Percentiles rank a stretch among this genome's conserved stretches.
Evolutionary conservation across 2,329 filamentous ascomycete genomes (phyloP).

Genomic region (Ceratocystiopsis sp.): DNA sequence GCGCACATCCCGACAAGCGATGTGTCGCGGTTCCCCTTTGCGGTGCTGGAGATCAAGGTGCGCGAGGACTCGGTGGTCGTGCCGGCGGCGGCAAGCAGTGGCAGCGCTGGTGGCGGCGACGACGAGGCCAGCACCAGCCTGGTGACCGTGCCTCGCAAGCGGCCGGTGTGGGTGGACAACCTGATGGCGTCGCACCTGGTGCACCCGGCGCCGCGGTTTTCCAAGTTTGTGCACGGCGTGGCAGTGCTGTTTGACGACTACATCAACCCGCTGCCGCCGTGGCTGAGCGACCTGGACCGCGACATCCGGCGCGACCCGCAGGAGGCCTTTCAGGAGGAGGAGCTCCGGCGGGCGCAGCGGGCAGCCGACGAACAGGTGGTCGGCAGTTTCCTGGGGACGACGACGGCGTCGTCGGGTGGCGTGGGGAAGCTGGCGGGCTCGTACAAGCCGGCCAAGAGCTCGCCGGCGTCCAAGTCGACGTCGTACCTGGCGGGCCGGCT

Average conservation of each 20-base stretch:
- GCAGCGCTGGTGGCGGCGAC: too few relatives aligned
- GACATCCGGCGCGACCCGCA: conserved; percentile 92
- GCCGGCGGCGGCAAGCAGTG: too few relatives aligned
- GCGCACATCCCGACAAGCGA: conserved; percentile 76
- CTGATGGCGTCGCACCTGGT: conserved; percentile 86
- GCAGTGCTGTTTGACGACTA: conserved; percentile 87
- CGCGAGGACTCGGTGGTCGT: conserved; percentile 32
- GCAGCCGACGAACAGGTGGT: conserved; percentile 81
- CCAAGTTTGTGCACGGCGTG: conserved; percentile 90
- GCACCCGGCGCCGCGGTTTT: conserved; percentile 77
- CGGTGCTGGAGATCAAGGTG: conserved; percentile 83
- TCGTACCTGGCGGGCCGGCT: conserved; percentile 44
- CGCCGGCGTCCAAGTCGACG: conserved; percentile 40
- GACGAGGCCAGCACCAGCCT: conserved; percentile 5
- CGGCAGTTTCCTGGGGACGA: conserved; percentile 63
- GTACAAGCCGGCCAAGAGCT: conserved; percentile 45
- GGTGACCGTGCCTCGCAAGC: conserved; percentile 31
- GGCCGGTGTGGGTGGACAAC: conserved; percentile 75
- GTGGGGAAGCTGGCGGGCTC: conserved; percentile 22
- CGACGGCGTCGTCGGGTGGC: conserved; percentile 5
- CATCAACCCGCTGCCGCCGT: conserved; percentile 92
- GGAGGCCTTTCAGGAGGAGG: conserved; percentile 78
- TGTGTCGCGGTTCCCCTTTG: conserved; percentile 77
- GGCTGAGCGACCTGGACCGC: conserved; percentile 78
- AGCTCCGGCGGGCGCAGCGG: conserved; percentile 62